Percentiles rank a stretch among this genome's conserved stretches.
phyloP scores from a whole-genome alignment of 768 basidiomycete species.

The Megacollybia marginata region DNA sequence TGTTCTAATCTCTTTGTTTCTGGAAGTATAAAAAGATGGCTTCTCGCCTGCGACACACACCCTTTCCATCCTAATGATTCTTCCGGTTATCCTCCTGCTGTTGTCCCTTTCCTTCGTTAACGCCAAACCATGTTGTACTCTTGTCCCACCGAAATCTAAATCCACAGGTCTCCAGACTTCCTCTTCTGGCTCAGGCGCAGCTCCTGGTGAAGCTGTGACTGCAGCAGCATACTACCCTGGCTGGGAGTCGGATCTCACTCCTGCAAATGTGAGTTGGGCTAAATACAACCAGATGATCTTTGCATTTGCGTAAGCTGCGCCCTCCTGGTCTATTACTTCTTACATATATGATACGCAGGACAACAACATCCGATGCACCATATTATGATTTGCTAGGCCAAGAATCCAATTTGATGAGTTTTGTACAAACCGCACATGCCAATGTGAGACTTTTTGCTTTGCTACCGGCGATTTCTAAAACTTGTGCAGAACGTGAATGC shows the following conservation, averaged over 20 bases:
- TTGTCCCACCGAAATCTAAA: too few species aligned
- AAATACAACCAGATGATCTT: constrained; percentile 45
- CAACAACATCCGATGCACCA: constrained; percentile 2
- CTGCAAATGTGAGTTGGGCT: constrained; percentile 40
- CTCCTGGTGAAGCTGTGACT: constrained; percentile 24
- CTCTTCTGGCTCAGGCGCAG: too few species aligned
- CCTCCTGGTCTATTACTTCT: neutral
- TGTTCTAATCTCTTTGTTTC: too few species aligned
- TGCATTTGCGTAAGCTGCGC: constrained; percentile 38
- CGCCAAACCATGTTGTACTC: too few species aligned
- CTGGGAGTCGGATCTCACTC: constrained; percentile 36
- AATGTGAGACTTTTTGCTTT: constrained; percentile 1
- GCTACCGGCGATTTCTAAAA: neutral
- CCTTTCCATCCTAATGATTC: too few species aligned
- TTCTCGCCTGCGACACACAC: too few species aligned
- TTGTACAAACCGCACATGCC: constrained; percentile 3
- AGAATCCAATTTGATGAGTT: constrained; percentile 1
- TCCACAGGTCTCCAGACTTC: too few species aligned
- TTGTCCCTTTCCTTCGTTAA: too few species aligned
- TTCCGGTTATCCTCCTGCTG: too few species aligned
- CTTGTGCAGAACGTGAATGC: constrained; percentile 43
- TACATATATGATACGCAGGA: neutral
- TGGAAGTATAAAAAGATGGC: too few species aligned
- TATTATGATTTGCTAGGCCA: constrained; percentile 3
- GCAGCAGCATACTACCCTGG: constrained; percentile 50